Conservation (phyloP, 345 rosid genomes). For the Cardamine chenopodiifolia region DNA sequence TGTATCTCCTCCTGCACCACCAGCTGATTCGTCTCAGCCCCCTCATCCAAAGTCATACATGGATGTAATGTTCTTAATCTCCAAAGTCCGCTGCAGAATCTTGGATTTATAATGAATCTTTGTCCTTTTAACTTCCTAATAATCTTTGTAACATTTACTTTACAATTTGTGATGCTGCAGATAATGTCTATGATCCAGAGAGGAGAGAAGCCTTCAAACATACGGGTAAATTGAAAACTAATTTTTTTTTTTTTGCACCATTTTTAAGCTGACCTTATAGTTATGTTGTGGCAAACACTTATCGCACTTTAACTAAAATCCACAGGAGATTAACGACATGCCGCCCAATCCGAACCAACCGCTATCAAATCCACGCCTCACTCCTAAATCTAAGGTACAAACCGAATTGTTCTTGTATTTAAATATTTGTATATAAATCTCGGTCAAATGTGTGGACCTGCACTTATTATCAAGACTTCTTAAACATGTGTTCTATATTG, state of each 20-base stretch:
- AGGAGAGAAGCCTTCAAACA: slow-evolving; percentile 93
- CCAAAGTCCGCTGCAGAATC: neutral
- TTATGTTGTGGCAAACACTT: slow-evolving; percentile 8
- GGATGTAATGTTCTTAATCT: slow-evolving; percentile 64
- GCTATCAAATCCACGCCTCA: slow-evolving; percentile 66
- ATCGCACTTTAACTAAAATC: slow-evolving; percentile 8
- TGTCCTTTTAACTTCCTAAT: neutral
- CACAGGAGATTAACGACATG: slow-evolving; percentile 84
- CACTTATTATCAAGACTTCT: neutral
- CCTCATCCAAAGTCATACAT: slow-evolving; percentile 90
- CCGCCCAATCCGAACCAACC: slow-evolving; percentile 88
- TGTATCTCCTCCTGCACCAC: slow-evolving; percentile 61
- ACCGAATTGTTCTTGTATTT: neutral
- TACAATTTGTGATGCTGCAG: slow-evolving; percentile 47
- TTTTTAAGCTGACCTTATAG: neutral
- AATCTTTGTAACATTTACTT: slow-evolving; percentile 3
- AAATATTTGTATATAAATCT: neutral
- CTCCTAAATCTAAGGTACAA: slow-evolving; percentile 81
- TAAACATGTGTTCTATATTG: neutral
- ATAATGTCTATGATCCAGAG: slow-evolving; percentile 92
- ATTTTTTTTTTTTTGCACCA: slow-evolving; percentile 26
- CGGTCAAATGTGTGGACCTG: slow-evolving; percentile 3
- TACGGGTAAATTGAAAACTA: slow-evolving; percentile 54
- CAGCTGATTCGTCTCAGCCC: slow-evolving; percentile 58
- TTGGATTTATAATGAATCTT: neutral